Conservation (phyloP, 1,284 basidiomycete genomes). For the Ustilago crameri region DNA sequence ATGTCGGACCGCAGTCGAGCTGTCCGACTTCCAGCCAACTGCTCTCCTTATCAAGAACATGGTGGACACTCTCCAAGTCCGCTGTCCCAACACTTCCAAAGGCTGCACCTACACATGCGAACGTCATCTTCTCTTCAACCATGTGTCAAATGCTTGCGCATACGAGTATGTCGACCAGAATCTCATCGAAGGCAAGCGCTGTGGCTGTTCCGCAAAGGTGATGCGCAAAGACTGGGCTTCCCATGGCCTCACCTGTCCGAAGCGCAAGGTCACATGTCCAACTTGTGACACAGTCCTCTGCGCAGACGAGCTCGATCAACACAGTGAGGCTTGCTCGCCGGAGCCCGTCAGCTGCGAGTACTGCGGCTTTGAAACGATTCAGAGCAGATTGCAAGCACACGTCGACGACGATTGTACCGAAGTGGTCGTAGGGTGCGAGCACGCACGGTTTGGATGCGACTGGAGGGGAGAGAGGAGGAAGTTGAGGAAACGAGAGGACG, state of each 20-base stretch:
- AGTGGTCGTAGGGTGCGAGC: conserved; percentile 12
- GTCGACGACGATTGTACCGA: conserved; percentile 5
- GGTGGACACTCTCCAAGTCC: conserved; percentile 54
- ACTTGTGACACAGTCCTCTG: conserved; percentile 25
- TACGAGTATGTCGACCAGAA: conserved; percentile 48
- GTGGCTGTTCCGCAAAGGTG: conserved; percentile 51
- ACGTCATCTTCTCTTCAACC: conserved; percentile 35
- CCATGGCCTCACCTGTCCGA: conserved; percentile 36
- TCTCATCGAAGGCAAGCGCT: conserved; percentile 28
- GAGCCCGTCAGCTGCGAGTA: conserved; percentile 32
- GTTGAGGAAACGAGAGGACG: conserved; percentile 3
- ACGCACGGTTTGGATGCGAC: conserved; percentile 39
- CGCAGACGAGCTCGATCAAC: conserved; percentile 30
- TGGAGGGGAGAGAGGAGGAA: conserved; percentile 44
- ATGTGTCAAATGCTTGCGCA: conserved; percentile 45
- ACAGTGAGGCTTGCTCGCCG: conserved; percentile 30
- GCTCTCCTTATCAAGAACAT: conserved; percentile 56
- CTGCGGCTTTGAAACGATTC: conserved; percentile 23
- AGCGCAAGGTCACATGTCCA: conserved; percentile 27
- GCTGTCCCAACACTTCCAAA: conserved; percentile 47
- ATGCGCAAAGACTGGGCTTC: conserved; percentile 55
- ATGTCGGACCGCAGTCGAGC: conserved; percentile 34
- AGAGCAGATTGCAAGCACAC: conserved; percentile 34
- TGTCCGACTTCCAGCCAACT: conserved; percentile 40
- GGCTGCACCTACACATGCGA: conserved; percentile 52